phyloP scores from a whole-genome alignment of 176 grass and related monocot species.

The Triticum turgidum region DNA sequence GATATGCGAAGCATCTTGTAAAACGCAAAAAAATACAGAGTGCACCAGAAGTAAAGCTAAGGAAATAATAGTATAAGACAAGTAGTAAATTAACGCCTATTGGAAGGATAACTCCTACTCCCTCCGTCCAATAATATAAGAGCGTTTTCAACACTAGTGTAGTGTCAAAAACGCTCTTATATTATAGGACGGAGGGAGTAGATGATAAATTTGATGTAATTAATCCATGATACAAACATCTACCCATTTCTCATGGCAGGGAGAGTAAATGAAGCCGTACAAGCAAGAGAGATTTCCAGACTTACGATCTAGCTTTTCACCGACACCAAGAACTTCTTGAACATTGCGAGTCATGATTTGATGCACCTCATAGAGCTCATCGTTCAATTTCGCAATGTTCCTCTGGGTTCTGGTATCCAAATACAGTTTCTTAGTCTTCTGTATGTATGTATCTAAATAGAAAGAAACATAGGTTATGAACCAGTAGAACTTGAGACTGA shows the following conservation, averaged over 20 bases:
- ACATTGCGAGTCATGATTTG: conserved; percentile 98
- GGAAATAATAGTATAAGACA: neutral
- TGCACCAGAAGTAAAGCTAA: neutral
- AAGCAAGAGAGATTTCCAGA: conserved; percentile 13
- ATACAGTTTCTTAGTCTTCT: conserved; percentile 98
- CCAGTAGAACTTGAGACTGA: neutral
- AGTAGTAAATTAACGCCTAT: neutral
- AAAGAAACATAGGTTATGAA: conserved; percentile 29
- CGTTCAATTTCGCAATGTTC: conserved; percentile 88
- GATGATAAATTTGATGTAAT: neutral
- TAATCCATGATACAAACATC: neutral
- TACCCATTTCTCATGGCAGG: neutral
- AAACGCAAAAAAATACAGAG: neutral
- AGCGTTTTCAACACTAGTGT: no score
- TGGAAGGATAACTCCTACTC: neutral
- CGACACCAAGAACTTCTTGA: conserved; percentile 97
- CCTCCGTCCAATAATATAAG: no score
- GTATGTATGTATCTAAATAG: conserved; percentile 85
- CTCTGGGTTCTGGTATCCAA: conserved; percentile 93
- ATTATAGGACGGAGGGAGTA: no score
- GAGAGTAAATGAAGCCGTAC: conserved; percentile 13
- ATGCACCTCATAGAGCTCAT: conserved; percentile 95
- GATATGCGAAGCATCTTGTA: neutral
- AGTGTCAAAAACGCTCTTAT: no score
- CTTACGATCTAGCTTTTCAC: conserved; percentile 96